Evolutionary conservation across 2,329 filamentous ascomycete species (phyloP).

Genomic region (Xenoacremonium recifei): DNA sequence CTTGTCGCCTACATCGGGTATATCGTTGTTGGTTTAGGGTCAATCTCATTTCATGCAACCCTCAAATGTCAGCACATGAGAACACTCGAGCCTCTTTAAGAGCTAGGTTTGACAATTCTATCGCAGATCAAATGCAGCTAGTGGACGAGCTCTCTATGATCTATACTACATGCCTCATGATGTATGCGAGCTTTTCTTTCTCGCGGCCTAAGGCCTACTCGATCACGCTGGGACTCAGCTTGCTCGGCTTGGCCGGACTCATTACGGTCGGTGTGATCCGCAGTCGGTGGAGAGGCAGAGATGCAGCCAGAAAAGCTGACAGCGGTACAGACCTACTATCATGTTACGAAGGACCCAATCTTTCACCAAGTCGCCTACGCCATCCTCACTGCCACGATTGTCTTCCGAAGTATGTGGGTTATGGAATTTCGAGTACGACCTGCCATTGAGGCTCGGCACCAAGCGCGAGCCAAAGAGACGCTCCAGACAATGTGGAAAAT

Average conservation of each 20-base stretch:
- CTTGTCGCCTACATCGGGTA: conserved; percentile 59
- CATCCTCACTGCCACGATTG: conserved; percentile 65
- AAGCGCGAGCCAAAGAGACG: conserved; percentile 45
- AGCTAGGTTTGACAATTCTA: too few relatives aligned
- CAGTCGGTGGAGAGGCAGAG: not conserved
- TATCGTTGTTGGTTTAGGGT: conserved; percentile 52
- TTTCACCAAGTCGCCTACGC: conserved; percentile 84
- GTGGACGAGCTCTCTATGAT: conserved; percentile 61
- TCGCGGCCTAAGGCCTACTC: conserved; percentile 52
- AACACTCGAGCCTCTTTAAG: too few relatives aligned
- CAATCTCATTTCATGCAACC: conserved; percentile 56
- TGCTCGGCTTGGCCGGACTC: conserved; percentile 57
- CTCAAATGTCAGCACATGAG: conserved; percentile 48
- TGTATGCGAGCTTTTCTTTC: conserved; percentile 71
- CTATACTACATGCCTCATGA: conserved; percentile 57
- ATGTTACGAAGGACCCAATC: conserved; percentile 75
- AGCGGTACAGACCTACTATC: conserved; percentile 54
- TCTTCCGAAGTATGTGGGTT: conserved; percentile 72
- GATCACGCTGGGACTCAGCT: conserved; percentile 52
- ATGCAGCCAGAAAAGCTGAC: conserved; percentile 1
- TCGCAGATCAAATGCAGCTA: conserved; percentile 57
- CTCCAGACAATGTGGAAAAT: conserved; percentile 72
- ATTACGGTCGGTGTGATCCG: conserved; percentile 62
- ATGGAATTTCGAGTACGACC: conserved; percentile 58
- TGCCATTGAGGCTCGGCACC: conserved; percentile 43